These are phyloP conservation scores for Sordariomycetes sp. DNA, from an alignment of 2,329 filamentous ascomycete genomes.

Conservation along the genomic window DNA sequence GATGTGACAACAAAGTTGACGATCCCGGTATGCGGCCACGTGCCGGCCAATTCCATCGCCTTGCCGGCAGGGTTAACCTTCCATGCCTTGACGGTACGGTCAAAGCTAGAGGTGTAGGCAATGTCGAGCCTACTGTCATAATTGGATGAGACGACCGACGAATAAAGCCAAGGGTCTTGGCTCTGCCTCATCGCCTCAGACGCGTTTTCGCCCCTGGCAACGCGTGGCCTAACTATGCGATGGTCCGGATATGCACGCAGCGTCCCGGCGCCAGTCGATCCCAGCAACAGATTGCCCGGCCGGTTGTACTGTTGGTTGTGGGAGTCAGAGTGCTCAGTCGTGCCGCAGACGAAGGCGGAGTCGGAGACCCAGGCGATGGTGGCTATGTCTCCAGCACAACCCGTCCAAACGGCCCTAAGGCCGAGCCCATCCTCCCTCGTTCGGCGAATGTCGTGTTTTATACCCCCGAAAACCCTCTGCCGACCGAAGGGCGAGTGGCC, in stretches of 20 bases:
- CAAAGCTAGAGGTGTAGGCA: slow-evolving; percentile 51
- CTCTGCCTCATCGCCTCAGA: slow-evolving; percentile 44
- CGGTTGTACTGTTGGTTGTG: slow-evolving; percentile 59
- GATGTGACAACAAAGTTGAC: slow-evolving; percentile 54
- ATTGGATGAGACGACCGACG: slow-evolving; percentile 52
- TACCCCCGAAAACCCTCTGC: slow-evolving; percentile 29
- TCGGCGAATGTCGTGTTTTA: slow-evolving; percentile 31
- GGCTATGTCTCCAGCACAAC: slow-evolving; percentile 51
- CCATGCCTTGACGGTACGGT: slow-evolving; percentile 52
- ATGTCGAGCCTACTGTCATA: slow-evolving; percentile 33
- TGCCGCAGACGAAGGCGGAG: slow-evolving; percentile 47
- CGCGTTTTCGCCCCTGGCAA: slow-evolving; percentile 43
- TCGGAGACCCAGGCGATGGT: slow-evolving; percentile 47
- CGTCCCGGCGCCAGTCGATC: slow-evolving; percentile 30
- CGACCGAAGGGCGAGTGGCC: slow-evolving; percentile 31
- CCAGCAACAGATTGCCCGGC: slow-evolving; percentile 49
- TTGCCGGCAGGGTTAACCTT: slow-evolving; percentile 26
- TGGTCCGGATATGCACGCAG: slow-evolving; percentile 45
- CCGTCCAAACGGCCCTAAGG: slow-evolving; percentile 43
- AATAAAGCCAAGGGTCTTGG: slow-evolving; percentile 53
- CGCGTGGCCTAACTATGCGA: slow-evolving; percentile 40
- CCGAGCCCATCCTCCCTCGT: slow-evolving; percentile 40
- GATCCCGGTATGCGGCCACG: slow-evolving; percentile 45
- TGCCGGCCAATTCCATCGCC: slow-evolving; percentile 26
- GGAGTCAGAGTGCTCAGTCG: slow-evolving; percentile 49